These are phyloP conservation scores for Boletus rex-veris DNA, from an alignment of 768 basidiomycete genomes.

Conservation along the genomic window DNA sequence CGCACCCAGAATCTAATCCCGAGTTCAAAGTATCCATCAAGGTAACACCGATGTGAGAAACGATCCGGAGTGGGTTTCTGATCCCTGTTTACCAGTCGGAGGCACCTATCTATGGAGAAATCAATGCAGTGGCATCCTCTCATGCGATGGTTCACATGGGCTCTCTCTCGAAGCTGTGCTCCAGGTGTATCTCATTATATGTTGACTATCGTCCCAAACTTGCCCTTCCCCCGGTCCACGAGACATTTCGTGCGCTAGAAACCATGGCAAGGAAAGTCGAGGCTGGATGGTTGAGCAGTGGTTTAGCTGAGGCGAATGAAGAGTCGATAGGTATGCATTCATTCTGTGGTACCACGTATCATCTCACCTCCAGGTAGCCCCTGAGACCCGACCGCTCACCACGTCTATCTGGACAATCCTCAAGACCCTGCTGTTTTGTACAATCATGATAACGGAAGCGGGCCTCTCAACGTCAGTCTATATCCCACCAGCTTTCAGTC, in stretches of 20 bases:
- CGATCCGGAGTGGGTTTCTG: neutral
- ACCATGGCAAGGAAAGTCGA: constrained; percentile 44
- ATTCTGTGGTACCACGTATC: constrained; percentile 15
- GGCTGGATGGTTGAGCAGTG: constrained; percentile 44
- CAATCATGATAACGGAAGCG: constrained; percentile 64
- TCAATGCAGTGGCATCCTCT: constrained; percentile 35
- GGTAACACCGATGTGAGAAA: constrained; percentile 3
- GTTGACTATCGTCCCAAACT: constrained; percentile 33
- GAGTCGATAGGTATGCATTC: constrained; percentile 33
- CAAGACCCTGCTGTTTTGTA: constrained; percentile 75
- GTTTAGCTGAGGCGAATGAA: constrained; percentile 26
- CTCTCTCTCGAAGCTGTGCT: constrained; percentile 39
- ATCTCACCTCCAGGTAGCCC: constrained; percentile 32
- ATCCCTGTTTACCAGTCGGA: constrained; percentile 22
- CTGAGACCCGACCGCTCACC: constrained; percentile 42
- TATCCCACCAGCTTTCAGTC: constrained; percentile 38
- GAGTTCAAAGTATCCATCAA: constrained; percentile 19
- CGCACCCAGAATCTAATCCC: constrained; percentile 28
- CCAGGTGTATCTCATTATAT: constrained; percentile 32
- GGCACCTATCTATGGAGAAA: constrained; percentile 35
- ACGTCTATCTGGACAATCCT: constrained; percentile 62
- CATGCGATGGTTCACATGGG: constrained; percentile 37
- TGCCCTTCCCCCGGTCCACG: constrained; percentile 26
- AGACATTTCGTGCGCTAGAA: constrained; percentile 27
- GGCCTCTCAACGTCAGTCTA: constrained; percentile 55